A percentile compares a stretch with the other conserved stretches of the same genome.
These are phyloP conservation scores for Dactylellina haptotyla DNA, from an alignment of 2,329 filamentous ascomycete species.

Conservation along the genomic window DNA sequence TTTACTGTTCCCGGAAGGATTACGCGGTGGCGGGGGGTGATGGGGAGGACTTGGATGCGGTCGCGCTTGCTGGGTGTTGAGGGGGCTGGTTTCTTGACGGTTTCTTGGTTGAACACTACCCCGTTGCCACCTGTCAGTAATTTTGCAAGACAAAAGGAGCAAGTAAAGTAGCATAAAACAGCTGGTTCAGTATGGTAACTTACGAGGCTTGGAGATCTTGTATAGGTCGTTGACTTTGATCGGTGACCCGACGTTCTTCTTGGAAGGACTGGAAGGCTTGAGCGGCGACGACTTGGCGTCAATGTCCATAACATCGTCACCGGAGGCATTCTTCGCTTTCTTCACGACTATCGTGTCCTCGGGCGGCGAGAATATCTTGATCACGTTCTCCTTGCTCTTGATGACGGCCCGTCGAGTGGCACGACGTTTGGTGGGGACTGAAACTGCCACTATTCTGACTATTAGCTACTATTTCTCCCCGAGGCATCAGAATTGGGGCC, in stretches of 20 bases:
- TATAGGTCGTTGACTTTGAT: conserved; percentile 42
- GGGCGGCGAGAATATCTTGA: conserved; percentile 31
- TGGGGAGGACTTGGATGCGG: conserved; percentile 54
- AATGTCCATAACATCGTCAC: conserved; percentile 48
- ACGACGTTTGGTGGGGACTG: conserved; percentile 45
- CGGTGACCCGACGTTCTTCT: conserved; percentile 49
- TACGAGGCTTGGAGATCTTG: conserved; percentile 46
- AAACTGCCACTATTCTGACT: background rate
- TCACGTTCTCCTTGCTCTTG: conserved; percentile 41
- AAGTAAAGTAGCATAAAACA: background rate
- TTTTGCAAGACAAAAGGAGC: background rate
- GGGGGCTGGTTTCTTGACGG: conserved; percentile 26
- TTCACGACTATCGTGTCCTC: conserved; percentile 13
- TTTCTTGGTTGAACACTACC: conserved; percentile 33
- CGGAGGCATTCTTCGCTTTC: background rate
- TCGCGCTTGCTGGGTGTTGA: conserved; percentile 48
- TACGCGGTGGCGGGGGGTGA: conserved; percentile 55
- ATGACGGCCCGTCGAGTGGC: conserved; percentile 33
- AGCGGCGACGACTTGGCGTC: conserved; percentile 39
- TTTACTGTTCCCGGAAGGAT: conserved; percentile 28
- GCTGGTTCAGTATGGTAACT: too few species aligned
- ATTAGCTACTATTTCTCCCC: background rate
- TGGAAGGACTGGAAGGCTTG: conserved; percentile 49
- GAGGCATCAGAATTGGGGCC: background rate
- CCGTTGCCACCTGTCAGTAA: background rate